phyloP scores from a whole-genome alignment of 2,329 filamentous ascomycete species.

The Penicillium glabrum region DNA sequence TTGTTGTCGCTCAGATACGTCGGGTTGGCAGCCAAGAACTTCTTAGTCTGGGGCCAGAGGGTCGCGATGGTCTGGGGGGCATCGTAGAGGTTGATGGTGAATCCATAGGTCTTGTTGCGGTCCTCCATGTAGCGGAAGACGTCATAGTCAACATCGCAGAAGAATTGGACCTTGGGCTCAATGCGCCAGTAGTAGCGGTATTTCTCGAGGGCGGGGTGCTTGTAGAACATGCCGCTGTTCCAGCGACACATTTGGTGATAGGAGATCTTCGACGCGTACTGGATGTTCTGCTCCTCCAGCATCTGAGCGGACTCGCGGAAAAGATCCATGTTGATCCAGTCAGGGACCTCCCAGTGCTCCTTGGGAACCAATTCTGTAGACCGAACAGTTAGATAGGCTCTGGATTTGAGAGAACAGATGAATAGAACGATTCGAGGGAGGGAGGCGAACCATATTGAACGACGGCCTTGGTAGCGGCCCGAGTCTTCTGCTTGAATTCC shows the following conservation, averaged over 20 bases:
- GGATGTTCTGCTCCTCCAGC: constrained; percentile 79
- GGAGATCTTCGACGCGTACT: constrained; percentile 84
- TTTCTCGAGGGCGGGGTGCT: constrained; percentile 81
- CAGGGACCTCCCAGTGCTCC: constrained; percentile 89
- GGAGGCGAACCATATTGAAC: constrained; percentile 69
- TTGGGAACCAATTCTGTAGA: constrained; percentile 78
- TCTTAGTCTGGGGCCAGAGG: constrained; percentile 92
- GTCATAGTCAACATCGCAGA: constrained; percentile 98
- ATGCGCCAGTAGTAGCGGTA: constrained; percentile 97
- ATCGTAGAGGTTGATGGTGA: constrained; percentile 97
- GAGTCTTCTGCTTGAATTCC: constrained; percentile 84
- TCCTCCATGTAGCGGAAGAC: constrained; percentile 98
- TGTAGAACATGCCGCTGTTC: constrained; percentile 98
- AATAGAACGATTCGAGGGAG: background rate
- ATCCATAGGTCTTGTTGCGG: constrained; percentile 98
- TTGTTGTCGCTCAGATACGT: constrained; percentile 80
- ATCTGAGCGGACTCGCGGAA: constrained; percentile 82
- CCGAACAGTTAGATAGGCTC: background rate
- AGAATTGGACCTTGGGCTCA: constrained; percentile 98
- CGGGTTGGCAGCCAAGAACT: constrained; percentile 83
- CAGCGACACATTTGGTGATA: constrained; percentile 99
- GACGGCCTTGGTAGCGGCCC: constrained; percentile 81
- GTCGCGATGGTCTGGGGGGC: constrained; percentile 80
- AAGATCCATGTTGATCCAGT: constrained; percentile 87
- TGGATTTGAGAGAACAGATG: background rate